phyloP scores from a whole-genome alignment of 129 eudicot genomes.

The Rutidosis leptorrhynchoides region DNA sequence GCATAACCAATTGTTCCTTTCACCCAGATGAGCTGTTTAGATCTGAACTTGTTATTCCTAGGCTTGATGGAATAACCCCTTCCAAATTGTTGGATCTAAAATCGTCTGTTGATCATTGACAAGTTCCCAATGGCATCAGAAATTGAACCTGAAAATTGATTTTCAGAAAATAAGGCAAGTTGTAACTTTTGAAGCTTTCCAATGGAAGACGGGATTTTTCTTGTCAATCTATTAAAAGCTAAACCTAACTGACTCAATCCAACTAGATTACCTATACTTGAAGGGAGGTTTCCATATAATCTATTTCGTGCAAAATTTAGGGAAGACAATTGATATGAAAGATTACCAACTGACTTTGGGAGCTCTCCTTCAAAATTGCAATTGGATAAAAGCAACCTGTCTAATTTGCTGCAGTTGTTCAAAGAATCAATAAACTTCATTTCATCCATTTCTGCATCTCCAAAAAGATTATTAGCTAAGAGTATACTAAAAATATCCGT shows the following conservation, averaged over 20 bases:
- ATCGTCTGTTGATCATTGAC: not conserved
- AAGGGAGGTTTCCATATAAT: not conserved
- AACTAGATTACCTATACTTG: conserved; percentile 10
- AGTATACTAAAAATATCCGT: not conserved
- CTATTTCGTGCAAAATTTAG: not conserved
- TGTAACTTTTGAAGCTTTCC: not conserved
- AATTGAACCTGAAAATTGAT: not conserved
- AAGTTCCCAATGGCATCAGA: not conserved
- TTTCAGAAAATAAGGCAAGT: no score
- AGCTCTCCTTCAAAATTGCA: not conserved
- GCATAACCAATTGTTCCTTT: conserved; percentile 8
- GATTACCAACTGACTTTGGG: conserved; percentile 10
- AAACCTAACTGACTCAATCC: not conserved
- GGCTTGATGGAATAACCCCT: not conserved
- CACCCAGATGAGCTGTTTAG: conserved; percentile 25
- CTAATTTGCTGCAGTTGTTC: conserved; percentile 11
- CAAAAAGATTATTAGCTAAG: conserved; percentile 3
- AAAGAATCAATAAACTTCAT: conserved; percentile 1
- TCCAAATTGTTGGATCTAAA: not conserved
- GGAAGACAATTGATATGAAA: not conserved
- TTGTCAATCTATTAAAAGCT: not conserved
- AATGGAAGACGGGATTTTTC: not conserved
- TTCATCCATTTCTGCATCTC: conserved; percentile 19
- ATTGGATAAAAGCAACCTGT: not conserved
- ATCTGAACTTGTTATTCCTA: not conserved